Conservation (phyloP, 495 filamentous ascomycete species). For the Xylaria cubensis region DNA sequence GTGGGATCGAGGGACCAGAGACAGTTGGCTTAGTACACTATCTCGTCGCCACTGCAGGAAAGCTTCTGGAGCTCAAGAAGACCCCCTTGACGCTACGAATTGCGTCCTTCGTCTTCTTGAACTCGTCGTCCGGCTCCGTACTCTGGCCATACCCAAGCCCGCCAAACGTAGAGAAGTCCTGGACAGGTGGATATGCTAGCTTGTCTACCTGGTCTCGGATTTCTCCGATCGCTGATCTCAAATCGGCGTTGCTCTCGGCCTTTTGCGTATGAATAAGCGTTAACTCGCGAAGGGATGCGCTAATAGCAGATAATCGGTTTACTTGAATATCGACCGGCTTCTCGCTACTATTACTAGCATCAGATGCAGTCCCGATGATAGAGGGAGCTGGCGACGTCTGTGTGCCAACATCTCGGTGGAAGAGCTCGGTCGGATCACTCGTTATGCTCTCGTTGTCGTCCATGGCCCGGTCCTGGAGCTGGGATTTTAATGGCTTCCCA, state of each 20-base stretch:
- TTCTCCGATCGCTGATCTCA: conserved; percentile 53
- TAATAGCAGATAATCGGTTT: conserved; percentile 41
- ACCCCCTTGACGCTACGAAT: conserved; percentile 94
- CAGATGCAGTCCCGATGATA: conserved; percentile 29
- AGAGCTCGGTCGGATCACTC: conserved; percentile 79
- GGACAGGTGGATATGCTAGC: conserved; percentile 45
- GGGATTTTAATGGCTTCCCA: conserved; percentile 30
- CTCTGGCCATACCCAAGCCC: conserved; percentile 53
- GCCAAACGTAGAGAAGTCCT: conserved; percentile 40
- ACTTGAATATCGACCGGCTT: conserved; percentile 49
- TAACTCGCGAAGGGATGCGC: conserved; percentile 60
- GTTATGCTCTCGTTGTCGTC: conserved; percentile 52
- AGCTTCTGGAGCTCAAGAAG: conserved; percentile 77
- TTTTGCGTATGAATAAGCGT: conserved; percentile 50
- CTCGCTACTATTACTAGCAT: conserved; percentile 41
- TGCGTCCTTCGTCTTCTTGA: conserved; percentile 78
- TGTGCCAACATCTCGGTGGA: conserved; percentile 86
- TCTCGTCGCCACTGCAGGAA: conserved; percentile 50
- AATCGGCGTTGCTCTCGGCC: conserved; percentile 44
- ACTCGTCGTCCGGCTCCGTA: conserved; percentile 72
- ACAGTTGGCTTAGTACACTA: conserved; percentile 28
- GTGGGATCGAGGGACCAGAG: background rate
- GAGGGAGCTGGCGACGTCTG: conserved; percentile 73
- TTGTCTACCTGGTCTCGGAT: conserved; percentile 56
- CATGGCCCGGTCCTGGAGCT: conserved; percentile 29